Conservation (phyloP, 129 eudicot species). For the Silybum marianum region DNA sequence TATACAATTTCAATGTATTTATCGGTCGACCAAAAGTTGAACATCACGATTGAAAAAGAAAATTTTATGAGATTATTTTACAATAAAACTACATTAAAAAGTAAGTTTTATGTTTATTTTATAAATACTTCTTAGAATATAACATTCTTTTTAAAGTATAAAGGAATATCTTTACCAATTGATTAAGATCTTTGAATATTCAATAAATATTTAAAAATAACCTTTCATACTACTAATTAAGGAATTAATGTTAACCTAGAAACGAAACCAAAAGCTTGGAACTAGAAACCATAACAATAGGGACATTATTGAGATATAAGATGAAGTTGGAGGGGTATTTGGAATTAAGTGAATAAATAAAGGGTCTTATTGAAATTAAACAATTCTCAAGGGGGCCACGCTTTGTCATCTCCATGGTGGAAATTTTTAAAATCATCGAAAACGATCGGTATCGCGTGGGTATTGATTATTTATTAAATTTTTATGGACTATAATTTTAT, state of each 20-base stretch:
- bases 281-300: background rate
- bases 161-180: background rate
- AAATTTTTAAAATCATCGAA: conserved; percentile 8
- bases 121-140: too few species aligned
- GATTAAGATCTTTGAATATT: background rate
- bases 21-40: too few species aligned
- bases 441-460: conserved; percentile 17
- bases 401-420: conserved; percentile 37
- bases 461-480: background rate
- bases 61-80: background rate
- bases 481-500: background rate
- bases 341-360: background rate
- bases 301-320: background rate
- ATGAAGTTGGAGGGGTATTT: background rate
- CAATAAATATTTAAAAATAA: background rate
- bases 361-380: background rate
- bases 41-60: too few species aligned
- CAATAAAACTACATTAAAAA: background rate
- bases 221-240: background rate
- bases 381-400: conserved; percentile 30
- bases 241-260: background rate
- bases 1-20: background rate
- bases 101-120: background rate
- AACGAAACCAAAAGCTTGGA: background rate
- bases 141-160: background rate